Base-by-base conservation (phyloP, 768 basidiomycete genomes). In the Pulveroboletus sp. region DNA sequence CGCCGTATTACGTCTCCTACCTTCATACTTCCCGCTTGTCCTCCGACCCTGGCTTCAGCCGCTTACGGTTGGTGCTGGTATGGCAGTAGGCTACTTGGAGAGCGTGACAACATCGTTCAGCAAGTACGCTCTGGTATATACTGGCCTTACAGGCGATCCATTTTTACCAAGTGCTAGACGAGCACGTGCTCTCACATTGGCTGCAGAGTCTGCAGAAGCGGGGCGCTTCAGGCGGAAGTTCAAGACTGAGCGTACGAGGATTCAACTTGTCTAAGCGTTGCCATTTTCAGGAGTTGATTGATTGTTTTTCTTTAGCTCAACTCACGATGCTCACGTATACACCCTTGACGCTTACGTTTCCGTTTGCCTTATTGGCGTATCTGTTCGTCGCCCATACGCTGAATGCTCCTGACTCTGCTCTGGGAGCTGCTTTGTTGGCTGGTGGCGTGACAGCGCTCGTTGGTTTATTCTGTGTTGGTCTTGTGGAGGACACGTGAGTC, bases 351-450 rank as follows among this genome's bases (percentile, higher is more conserved):
- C 72, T 93, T 52, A 88, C 89, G 1, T 77, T 93, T 55, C 87
- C 91, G 6, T 88, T 90, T 55, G 84, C 90, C 12, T 72, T 94
- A 27, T 70, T 79, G 33, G 88, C 91, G 5, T 96, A 95, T 66
- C 68, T 97, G 17, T 89, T 94, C 57, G 88, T 92, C n/a, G 86
- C 90, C 2, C 89, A 91, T 67, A 85, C 86, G 0, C 69, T 92
- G 18, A 64, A 67, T 15, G 81, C 83, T 24, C 89, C 90, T 0
- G 66, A 82, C 40, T 78, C 86, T 58, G 89, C 91, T 0, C 73
- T 93, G 8, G 76, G 83, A 11, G 86, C 88, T 18, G 82, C 87
- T 1, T 57, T 94, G 14, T 71, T 94, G 4, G 86, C 86, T 21
- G 92, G 85, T 3, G 82, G 80, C 9, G 81, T 90, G 15, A 89